Percentiles rank a stretch among this genome's conserved stretches.
phyloP scores from a whole-genome alignment of 257 asterid genomes.

The Gynochthodes officinalis region DNA sequence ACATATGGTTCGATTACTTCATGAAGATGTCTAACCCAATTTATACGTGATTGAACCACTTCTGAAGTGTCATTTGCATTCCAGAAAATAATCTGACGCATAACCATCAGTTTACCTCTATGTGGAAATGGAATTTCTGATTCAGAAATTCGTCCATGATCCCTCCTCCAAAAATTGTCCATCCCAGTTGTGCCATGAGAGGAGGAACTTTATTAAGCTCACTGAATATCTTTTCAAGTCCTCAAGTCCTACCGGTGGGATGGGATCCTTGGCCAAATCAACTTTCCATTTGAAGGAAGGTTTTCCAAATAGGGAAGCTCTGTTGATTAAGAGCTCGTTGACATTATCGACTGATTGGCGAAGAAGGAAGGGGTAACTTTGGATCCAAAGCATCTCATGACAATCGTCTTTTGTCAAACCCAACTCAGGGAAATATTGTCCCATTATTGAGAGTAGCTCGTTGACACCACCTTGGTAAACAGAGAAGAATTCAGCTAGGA shows the following conservation, averaged over 20 bases:
- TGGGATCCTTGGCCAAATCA: slow-evolving; percentile 7
- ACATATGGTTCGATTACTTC: background rate
- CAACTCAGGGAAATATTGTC: slow-evolving; percentile 1
- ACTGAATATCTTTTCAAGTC: background rate
- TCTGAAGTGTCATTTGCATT: background rate
- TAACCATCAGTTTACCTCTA: background rate
- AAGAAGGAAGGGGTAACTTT: background rate
- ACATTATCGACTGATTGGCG: background rate
- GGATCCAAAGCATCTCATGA: background rate
- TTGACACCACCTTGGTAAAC: background rate
- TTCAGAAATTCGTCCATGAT: background rate
- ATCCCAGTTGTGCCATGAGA: background rate
- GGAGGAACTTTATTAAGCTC: background rate
- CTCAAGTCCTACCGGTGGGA: slow-evolving; percentile 11
- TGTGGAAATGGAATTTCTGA: slow-evolving; percentile 11
- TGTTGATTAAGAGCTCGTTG: background rate
- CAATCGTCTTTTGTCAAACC: background rate
- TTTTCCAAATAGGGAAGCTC: background rate
- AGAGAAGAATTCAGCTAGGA: background rate
- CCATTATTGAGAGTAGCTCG: background rate
- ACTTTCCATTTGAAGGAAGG: slow-evolving; percentile 6
- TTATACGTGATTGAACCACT: background rate
- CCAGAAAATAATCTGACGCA: background rate
- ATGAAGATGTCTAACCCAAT: background rate
- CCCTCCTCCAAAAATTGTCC: slow-evolving; percentile 10